Evolutionary conservation across 495 filamentous ascomycete genomes (phyloP), one percentile per base, ranked within the genome.

Genomic region (Penicillium malachiteum): DNA sequence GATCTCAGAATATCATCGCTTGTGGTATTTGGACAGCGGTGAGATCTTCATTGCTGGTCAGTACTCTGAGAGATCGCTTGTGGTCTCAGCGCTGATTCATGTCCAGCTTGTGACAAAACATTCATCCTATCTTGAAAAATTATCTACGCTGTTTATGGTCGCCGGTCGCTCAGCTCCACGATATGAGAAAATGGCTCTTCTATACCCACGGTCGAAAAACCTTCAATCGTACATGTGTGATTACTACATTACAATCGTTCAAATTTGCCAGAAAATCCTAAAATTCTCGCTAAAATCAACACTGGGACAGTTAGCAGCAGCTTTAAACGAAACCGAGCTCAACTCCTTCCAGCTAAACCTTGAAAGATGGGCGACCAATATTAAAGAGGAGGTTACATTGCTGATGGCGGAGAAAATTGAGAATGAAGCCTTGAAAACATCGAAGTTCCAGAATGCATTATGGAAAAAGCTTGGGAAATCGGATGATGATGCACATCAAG

Each of bases 21-120:
- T 72, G 74, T 59, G 67, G 74, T 26, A 70, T 76, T 10, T 80
- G 74, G 77, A 63, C 68, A 7, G 32, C 73, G n/a, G 66, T 77
- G 12, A 64, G 72, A 50, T 69, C 70, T 50, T 71, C 69, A 32
- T 64, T 79, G 40, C 57, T 71, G 39, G 70, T 78, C 26, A 51
- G 71, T 26, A 26, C 21, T 47, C 13, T 18, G 34, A 37, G 34
- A 37, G 1, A 37, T 37, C 34, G 12, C 8, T 37, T 37, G 5
- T 37, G 12, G 12, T 13, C 8, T 2, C 8, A 37, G 12, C 2
- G 11, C 40, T 43, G 40, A 43, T 18, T 16, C 14, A 13, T 7
- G 3, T 5, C 1, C 13, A 54, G 51, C 7, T 42, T 8, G 14
- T 49, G 5, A 18, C 37, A 7, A 48, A 49, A 16, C n/a, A 21